phyloP scores from a whole-genome alignment of 306 rosid species.

The Medicago arabica region DNA sequence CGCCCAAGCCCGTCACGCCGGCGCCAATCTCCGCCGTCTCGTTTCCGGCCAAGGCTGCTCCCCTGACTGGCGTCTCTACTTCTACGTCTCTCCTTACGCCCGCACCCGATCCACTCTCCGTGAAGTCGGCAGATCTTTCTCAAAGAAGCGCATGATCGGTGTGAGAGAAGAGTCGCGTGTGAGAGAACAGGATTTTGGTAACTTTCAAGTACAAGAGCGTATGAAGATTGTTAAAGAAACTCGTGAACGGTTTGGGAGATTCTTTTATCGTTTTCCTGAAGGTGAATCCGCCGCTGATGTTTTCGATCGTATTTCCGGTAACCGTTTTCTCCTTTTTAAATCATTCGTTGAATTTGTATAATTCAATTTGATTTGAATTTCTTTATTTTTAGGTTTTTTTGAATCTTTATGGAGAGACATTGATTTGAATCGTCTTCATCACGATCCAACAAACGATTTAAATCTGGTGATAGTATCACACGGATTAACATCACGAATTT shows the following conservation, averaged over 20 bases:
- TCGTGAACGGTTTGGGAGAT: conserved; percentile 70
- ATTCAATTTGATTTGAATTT: background rate
- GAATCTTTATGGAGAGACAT: conserved; percentile 97
- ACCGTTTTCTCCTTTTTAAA: background rate
- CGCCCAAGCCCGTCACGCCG: conserved; percentile 69
- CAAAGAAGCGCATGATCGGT: conserved; percentile 72
- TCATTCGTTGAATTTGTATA: too few relatives aligned
- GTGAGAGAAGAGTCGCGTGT: conserved; percentile 89
- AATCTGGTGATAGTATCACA: conserved; percentile 89
- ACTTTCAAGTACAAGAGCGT: conserved; percentile 83
- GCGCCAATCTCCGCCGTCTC: conserved; percentile 44
- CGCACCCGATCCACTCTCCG: conserved; percentile 85
- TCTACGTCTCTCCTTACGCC: conserved; percentile 86
- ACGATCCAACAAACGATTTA: conserved; percentile 65
- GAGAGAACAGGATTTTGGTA: conserved; percentile 92
- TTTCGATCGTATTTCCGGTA: conserved; percentile 86
- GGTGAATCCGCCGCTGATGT: conserved; percentile 98
- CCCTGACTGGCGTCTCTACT: conserved; percentile 76
- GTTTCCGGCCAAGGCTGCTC: conserved; percentile 46
- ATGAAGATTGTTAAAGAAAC: conserved; percentile 68
- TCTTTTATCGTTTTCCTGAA: conserved; percentile 91
- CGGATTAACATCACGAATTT: conserved; percentile 81
- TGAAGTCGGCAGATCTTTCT: conserved; percentile 69
- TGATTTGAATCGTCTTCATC: conserved; percentile 77
- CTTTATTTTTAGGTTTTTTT: conserved; percentile 67